A percentile compares a stretch with the other conserved stretches of the same genome.
Evolutionary conservation across 225 moss, liverwort and hornwort species (phyloP).

Genomic region (Marchantia paleacea): DNA sequence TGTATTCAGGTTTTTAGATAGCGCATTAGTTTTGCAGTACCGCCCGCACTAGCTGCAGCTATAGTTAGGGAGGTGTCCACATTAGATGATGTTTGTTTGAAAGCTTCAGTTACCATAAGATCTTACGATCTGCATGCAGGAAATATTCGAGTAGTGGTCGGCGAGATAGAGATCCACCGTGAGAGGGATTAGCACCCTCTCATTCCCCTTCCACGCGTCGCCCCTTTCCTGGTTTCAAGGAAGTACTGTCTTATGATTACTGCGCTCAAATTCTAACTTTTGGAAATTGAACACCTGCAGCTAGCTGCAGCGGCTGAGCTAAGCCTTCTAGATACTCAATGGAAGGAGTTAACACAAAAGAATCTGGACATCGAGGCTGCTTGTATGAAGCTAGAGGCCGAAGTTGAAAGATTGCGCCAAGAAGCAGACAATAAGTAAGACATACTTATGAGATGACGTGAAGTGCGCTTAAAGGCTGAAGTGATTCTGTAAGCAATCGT

Average conservation of each 20-base stretch:
- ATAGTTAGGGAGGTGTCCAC: no score
- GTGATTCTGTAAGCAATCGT: no score
- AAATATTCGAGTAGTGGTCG: no score
- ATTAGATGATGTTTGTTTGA: no score
- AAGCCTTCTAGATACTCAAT: constrained; percentile 61
- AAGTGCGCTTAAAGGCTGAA: neutral
- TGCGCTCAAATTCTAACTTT: neutral
- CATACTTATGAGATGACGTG: neutral
- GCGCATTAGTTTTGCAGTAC: no score
- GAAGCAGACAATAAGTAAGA: constrained; percentile 65
- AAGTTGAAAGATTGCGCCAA: constrained; percentile 62
- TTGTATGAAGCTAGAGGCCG: constrained; percentile 63
- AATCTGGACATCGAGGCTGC: constrained; percentile 78
- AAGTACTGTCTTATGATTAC: neutral
- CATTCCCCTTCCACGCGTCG: no score
- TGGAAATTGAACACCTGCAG: constrained; percentile 30
- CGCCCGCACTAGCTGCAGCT: no score
- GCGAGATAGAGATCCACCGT: no score
- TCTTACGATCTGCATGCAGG: no score
- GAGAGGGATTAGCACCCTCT: no score
- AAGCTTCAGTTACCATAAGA: no score
- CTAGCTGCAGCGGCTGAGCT: constrained; percentile 93
- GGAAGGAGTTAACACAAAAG: constrained; percentile 76
- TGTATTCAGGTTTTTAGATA: no score
- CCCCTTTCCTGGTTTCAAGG: neutral